Evolutionary conservation across 129 eudicot species (phyloP).

Genomic region (Lonicera japonica): DNA sequence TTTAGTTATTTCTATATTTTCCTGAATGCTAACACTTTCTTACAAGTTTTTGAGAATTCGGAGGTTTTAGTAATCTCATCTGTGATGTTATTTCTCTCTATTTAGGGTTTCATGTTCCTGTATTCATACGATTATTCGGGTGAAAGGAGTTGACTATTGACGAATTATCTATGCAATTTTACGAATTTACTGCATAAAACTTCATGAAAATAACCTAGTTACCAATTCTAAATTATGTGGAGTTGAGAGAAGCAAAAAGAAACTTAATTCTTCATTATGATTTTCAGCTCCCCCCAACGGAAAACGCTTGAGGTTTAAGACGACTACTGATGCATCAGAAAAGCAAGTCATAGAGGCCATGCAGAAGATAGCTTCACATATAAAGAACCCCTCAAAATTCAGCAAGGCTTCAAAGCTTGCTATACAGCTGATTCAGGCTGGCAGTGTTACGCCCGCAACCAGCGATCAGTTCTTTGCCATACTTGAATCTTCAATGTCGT

Average conservation of each 20-base stretch:
- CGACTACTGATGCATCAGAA: conserved; percentile 84
- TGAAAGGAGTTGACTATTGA: too few species aligned
- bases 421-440: conserved; percentile 78
- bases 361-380: conserved; percentile 85
- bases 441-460: conserved; percentile 65
- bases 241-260: neutral
- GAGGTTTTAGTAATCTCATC: conserved; percentile 7
- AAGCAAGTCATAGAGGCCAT: conserved; percentile 83
- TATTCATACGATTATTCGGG: neutral
- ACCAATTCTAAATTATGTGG: neutral
- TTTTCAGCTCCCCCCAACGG: conserved; percentile 49
- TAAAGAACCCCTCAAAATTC: conserved; percentile 61
- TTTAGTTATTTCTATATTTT: neutral
- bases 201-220: neutral
- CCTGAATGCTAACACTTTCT: neutral
- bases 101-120: conserved; percentile 12
- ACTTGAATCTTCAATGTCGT: conserved; percentile 80
- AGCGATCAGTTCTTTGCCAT: conserved; percentile 63
- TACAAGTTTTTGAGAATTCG: neutral
- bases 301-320: conserved; percentile 73
- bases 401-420: conserved; percentile 93
- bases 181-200: neutral
- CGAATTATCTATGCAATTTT: too few species aligned
- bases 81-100: conserved; percentile 13
- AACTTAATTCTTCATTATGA: conserved; percentile 15